phyloP scores from a whole-genome alignment of 2,329 filamentous ascomycete species.

The Exserohilum rostratum region DNA sequence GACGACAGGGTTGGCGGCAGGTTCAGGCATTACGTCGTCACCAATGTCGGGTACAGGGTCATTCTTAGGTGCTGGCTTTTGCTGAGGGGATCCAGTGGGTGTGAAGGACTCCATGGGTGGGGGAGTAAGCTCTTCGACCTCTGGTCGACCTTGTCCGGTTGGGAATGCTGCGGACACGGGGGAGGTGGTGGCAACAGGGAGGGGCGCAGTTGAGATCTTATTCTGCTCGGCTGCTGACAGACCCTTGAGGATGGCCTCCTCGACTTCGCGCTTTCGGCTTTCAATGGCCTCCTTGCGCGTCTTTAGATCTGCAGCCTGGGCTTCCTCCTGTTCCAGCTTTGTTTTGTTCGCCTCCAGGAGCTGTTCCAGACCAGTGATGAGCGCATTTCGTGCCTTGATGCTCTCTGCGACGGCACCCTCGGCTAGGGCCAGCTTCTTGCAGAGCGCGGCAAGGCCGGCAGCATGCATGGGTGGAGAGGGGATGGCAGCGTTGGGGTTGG shows the following conservation, averaged over 20 bases:
- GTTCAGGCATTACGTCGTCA: conserved; percentile 37
- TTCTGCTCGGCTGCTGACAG: conserved; percentile 67
- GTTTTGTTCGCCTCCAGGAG: conserved; percentile 75
- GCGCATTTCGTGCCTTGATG: conserved; percentile 79
- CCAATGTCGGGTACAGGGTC: conserved; percentile 32
- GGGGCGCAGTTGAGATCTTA: conserved; percentile 51
- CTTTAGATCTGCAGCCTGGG: conserved; percentile 66
- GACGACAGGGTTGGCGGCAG: conserved; percentile 33
- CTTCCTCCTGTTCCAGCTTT: conserved; percentile 73
- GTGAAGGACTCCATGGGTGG: conserved; percentile 66
- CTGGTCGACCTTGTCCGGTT: conserved; percentile 68
- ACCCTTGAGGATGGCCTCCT: conserved; percentile 87
- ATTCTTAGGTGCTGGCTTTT: conserved; percentile 8
- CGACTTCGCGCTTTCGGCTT: conserved; percentile 83
- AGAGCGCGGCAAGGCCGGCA: conserved; percentile 83
- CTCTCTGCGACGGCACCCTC: conserved; percentile 88
- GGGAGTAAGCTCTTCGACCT: conserved; percentile 87
- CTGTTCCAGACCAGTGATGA: conserved; percentile 82
- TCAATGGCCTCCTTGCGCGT: conserved; percentile 76
- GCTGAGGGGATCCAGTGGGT: conserved; percentile 57
- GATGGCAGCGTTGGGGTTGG: conserved; percentile 69
- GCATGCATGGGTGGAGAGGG: conserved; percentile 90
- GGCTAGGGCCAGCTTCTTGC: conserved; percentile 85
- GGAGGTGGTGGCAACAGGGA: conserved; percentile 29
- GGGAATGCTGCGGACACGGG: conserved; percentile 22